phyloP scores from a whole-genome alignment of 345 rosid species.

The Linum tenue region DNA sequence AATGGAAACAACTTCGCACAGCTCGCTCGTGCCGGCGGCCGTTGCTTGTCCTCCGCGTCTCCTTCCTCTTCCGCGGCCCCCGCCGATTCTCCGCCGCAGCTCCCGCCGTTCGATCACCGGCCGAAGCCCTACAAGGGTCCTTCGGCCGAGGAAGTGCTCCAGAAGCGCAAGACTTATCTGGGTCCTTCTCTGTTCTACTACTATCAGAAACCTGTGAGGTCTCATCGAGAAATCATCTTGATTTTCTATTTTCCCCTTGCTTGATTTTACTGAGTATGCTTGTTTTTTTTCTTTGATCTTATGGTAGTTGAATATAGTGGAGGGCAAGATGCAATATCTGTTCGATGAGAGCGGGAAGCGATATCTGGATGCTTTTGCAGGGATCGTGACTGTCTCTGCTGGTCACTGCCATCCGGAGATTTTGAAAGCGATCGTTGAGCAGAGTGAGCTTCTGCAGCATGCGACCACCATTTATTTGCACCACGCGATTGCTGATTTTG shows the following conservation, averaged over 20 bases:
- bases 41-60: slow-evolving; percentile 17
- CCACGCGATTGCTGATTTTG: slow-evolving; percentile 76
- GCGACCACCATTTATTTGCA: slow-evolving; percentile 83
- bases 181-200: slow-evolving; percentile 84
- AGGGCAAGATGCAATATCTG: slow-evolving; percentile 97
- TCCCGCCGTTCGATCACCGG: slow-evolving; percentile 62
- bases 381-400: slow-evolving; percentile 82
- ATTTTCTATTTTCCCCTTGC: neutral
- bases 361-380: slow-evolving; percentile 84
- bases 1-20: slow-evolving; percentile 5
- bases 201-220: slow-evolving; percentile 76
- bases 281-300: neutral
- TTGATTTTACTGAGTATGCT: neutral
- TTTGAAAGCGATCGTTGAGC: slow-evolving; percentile 58
- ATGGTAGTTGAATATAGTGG: slow-evolving; percentile 68
- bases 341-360: slow-evolving; percentile 74
- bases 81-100: slow-evolving; percentile 34
- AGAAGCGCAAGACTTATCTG: slow-evolving; percentile 69
- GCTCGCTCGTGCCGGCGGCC: slow-evolving; percentile 1
- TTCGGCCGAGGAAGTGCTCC: slow-evolving; percentile 50
- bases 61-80: slow-evolving; percentile 13
- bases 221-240: neutral
- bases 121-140: slow-evolving; percentile 76
- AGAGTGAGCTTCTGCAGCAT: slow-evolving; percentile 83
- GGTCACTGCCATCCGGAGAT: slow-evolving; percentile 93